phyloP scores from a whole-genome alignment of 2,329 filamentous ascomycete species.

The Colletotrichum sojae region DNA sequence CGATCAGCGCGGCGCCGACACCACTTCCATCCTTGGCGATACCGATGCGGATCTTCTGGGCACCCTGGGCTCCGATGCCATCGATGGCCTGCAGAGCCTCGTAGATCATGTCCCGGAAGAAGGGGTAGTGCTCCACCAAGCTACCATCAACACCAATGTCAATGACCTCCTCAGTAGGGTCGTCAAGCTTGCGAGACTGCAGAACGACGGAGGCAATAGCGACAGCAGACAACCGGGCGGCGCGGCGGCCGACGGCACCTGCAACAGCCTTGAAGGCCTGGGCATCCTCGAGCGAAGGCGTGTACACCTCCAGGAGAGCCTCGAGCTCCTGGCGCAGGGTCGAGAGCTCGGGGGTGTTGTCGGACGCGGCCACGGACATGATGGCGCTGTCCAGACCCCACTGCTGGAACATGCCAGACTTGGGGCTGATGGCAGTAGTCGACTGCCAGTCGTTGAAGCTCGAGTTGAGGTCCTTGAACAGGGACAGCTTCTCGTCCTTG shows the following conservation, averaged over 20 bases:
- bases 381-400: slow-evolving; percentile 96
- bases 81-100: slow-evolving; percentile 84
- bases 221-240: slow-evolving; percentile 88
- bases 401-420: slow-evolving; percentile 79
- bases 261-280: slow-evolving; percentile 88
- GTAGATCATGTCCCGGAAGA: slow-evolving; percentile 89
- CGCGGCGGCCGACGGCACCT: slow-evolving; percentile 87
- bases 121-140: slow-evolving; percentile 95
- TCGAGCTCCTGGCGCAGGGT: slow-evolving; percentile 85
- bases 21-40: slow-evolving; percentile 97
- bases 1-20: slow-evolving; percentile 95
- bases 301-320: slow-evolving; percentile 81
- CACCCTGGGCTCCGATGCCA: slow-evolving; percentile 82
- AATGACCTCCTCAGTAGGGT: slow-evolving; percentile 76
- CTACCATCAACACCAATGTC: slow-evolving; percentile 97
- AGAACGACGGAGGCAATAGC: slow-evolving; percentile 89
- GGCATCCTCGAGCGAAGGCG: slow-evolving; percentile 85
- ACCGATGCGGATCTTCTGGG: slow-evolving; percentile 90
- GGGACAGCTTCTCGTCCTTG: slow-evolving; percentile 73
- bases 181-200: slow-evolving; percentile 79
- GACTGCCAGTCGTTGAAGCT: slow-evolving; percentile 78
- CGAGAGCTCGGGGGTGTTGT: slow-evolving; percentile 79
- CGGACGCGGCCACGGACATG: slow-evolving; percentile 87
- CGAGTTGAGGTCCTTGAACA: slow-evolving; percentile 85
- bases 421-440: slow-evolving; percentile 76